Percentiles rank a stretch among this genome's conserved stretches.
phyloP scores from a whole-genome alignment of 2,329 filamentous ascomycete species.

The Talaromyces sp. region DNA sequence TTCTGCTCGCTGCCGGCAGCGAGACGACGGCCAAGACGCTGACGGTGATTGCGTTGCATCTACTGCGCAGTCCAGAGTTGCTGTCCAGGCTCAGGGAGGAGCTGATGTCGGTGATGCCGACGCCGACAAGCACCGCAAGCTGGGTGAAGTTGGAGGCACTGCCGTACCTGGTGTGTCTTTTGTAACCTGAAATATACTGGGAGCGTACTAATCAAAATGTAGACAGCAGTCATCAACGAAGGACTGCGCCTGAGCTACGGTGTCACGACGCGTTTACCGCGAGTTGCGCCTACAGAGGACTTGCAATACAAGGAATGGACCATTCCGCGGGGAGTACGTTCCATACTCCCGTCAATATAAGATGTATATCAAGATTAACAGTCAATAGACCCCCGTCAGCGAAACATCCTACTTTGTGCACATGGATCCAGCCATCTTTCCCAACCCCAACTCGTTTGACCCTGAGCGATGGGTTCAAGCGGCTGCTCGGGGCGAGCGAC shows the following conservation, averaged over 20 bases:
- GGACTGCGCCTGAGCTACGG: constrained; percentile 27
- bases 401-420: constrained; percentile 34
- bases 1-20: constrained; percentile 28
- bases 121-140: constrained; percentile 15
- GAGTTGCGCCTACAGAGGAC: constrained; percentile 20
- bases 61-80: constrained; percentile 17
- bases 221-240: constrained; percentile 29
- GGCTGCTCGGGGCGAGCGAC: constrained; percentile 25
- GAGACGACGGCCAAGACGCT: constrained; percentile 30
- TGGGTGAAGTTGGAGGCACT: constrained; percentile 33
- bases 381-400: constrained; percentile 27
- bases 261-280: constrained; percentile 23
- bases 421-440: constrained; percentile 31
- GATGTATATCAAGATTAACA: neutral
- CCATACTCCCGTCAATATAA: neutral
- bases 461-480: constrained; percentile 34
- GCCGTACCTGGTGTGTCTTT: constrained; percentile 28
- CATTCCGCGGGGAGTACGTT: constrained; percentile 22
- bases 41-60: constrained; percentile 26
- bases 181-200: constrained; percentile 7
- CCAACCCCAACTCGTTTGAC: constrained; percentile 27
- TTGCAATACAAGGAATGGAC: constrained; percentile 26
- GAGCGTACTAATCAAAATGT: neutral
- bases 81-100: constrained; percentile 20
- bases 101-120: constrained; percentile 23